Percentiles rank a stretch among this genome's conserved stretches.
phyloP scores from a whole-genome alignment of 129 eudicot species.

The Artemisia annua region DNA sequence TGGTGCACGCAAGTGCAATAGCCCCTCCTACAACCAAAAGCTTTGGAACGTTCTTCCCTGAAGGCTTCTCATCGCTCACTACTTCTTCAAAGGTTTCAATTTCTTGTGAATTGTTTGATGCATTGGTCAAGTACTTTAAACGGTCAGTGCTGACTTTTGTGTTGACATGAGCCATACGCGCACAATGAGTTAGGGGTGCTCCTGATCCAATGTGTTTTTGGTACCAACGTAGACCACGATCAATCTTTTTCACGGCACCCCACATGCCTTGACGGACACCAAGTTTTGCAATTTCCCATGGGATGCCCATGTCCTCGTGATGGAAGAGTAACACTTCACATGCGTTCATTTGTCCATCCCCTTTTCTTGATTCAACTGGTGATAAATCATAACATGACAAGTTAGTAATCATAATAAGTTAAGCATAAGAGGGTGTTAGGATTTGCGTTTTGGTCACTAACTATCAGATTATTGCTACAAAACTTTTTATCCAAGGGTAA shows the following conservation, averaged over 20 bases:
- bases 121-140: slow-evolving; percentile 40
- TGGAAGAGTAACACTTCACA: slow-evolving; percentile 80
- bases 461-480: not conserved
- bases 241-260: slow-evolving; percentile 91
- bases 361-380: slow-evolving; percentile 76
- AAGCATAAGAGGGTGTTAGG: not conserved
- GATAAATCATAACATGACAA: not conserved
- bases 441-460: not conserved
- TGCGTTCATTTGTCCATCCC: slow-evolving; percentile 63
- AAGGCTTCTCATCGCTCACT: slow-evolving; percentile 46
- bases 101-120: slow-evolving; percentile 31
- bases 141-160: slow-evolving; percentile 46
- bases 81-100: slow-evolving; percentile 28
- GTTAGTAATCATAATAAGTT: not conserved
- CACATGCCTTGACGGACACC: slow-evolving; percentile 93
- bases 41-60: slow-evolving; percentile 54
- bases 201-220: slow-evolving; percentile 57
- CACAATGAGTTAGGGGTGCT: slow-evolving; percentile 55
- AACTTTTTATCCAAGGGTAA: too few species aligned
- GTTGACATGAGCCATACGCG: slow-evolving; percentile 67
- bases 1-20: slow-evolving; percentile 76
- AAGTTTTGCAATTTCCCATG: slow-evolving; percentile 88
- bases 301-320: slow-evolving; percentile 96
- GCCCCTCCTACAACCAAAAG: slow-evolving; percentile 79
- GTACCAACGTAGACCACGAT: slow-evolving; percentile 81